Evolutionary conservation across 192 early-diverging fungal species (phyloP), one percentile per base, ranked within the genome.

Genomic region (Pilaira anomala): DNA sequence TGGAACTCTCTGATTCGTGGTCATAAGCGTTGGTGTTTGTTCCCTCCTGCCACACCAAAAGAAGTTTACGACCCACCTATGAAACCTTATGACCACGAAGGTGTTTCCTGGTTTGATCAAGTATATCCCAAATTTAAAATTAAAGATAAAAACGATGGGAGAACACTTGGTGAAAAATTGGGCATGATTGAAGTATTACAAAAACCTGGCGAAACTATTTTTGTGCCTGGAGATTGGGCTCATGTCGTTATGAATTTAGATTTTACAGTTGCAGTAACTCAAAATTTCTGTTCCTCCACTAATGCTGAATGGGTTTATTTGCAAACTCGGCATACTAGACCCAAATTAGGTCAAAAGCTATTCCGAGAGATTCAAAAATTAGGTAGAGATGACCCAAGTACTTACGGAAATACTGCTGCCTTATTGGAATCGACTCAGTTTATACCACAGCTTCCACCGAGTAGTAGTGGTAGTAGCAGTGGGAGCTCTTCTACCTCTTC

Each of bases 171-270:
- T 21, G 75, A 85, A 48, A 63, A 78, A 51, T 74, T 83, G n/a
- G 87, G 85, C 1, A 87, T 91, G 80, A 62, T 90, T 2, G 76
- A 90, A 44, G 77, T 86, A 12, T 57, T 88, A 45, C 91, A 93
- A 63, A 56, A 74, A 29, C 89, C 91, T 6, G 88, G 88, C 0
- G 89, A 93, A 71, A 91, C 85, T 19, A 84, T 93, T 41, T 91
- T 88, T 76, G 89, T 93, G 0, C 91, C 91, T 14, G 86, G 87
- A 29, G 91, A 88, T 1, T 91, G 91, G 91, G 72, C 76, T 9
- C 90, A 90, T 71, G 82, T 90, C 12, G 90, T 92, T 3, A 87
- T 92, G 73, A 92, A 92, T 69, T 66, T 71, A 83, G 84, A 90
- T 61, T 88, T 87, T 48, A 87, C 87, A 1, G 79, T 91, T 22